phyloP scores from a whole-genome alignment of 139 green algal genomes.

The Asterochloris sp. region DNA sequence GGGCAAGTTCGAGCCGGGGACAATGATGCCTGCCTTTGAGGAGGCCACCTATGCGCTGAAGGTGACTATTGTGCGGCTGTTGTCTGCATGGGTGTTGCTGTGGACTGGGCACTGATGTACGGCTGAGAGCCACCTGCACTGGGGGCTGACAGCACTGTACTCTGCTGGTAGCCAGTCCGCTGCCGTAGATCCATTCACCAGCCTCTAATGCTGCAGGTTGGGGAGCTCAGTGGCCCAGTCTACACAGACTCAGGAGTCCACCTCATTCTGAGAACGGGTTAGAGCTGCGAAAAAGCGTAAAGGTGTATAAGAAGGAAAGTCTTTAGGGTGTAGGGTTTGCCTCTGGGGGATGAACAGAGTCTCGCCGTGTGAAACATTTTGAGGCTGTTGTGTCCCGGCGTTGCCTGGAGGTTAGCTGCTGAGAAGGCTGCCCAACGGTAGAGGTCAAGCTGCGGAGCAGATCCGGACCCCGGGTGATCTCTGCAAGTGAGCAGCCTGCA shows the following conservation, averaged over 20 bases:
- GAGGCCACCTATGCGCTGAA: slow-evolving; percentile 59
- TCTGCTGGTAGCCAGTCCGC: background rate
- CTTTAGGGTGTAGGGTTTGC: too few relatives aligned
- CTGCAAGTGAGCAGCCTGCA: too few relatives aligned
- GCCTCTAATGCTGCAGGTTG: slow-evolving; percentile 39
- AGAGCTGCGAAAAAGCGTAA: background rate
- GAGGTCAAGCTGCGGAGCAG: too few relatives aligned
- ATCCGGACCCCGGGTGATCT: too few relatives aligned
- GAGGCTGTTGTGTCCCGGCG: too few relatives aligned
- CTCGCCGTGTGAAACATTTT: too few relatives aligned
- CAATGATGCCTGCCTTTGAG: slow-evolving; percentile 90
- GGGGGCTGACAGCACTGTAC: background rate
- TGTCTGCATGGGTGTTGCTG: background rate
- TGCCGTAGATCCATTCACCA: background rate
- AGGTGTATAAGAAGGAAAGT: too few relatives aligned
- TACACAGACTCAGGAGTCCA: slow-evolving; percentile 79
- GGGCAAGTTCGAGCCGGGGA: slow-evolving; percentile 73
- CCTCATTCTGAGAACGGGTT: slow-evolving; percentile 77
- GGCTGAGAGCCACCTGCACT: background rate
- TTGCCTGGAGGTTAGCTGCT: too few relatives aligned
- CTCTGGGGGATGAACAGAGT: too few relatives aligned
- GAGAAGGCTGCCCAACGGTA: too few relatives aligned
- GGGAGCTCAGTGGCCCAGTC: slow-evolving; percentile 69
- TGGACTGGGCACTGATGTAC: background rate
- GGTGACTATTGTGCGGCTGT: background rate